phyloP scores from a whole-genome alignment of 306 rosid genomes.

The Vigna radiata region DNA sequence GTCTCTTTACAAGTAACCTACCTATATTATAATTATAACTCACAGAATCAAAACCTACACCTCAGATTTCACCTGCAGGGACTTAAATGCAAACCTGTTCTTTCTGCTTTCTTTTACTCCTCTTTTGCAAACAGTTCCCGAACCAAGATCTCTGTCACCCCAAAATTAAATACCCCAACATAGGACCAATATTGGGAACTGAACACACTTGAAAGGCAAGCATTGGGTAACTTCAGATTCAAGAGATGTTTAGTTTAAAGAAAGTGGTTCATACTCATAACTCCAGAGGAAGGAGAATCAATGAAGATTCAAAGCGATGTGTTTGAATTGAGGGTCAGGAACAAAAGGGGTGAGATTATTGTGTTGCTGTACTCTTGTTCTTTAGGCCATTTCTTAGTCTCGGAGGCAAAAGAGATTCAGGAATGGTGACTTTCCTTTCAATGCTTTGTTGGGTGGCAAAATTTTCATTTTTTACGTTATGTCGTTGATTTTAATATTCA shows the following conservation, averaged over 20 bases:
- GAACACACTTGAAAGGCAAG: constrained; percentile 34
- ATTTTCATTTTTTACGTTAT: constrained; percentile 5
- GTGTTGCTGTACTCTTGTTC: constrained; percentile 19
- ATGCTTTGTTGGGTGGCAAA: constrained; percentile 52
- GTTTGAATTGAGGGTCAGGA: constrained; percentile 28
- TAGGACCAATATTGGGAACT: constrained; percentile 6
- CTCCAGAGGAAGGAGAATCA: constrained; percentile 39
- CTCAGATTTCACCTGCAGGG: constrained; percentile 46
- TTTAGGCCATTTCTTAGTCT: constrained; percentile 17
- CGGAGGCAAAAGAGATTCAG: constrained; percentile 24
- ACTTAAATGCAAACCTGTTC: constrained; percentile 45
- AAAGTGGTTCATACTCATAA: constrained; percentile 10
- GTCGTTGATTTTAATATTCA: constrained; percentile 25
- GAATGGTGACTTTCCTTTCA: constrained; percentile 51
- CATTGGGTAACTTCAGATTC: constrained; percentile 20
- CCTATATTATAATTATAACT: constrained; percentile 36
- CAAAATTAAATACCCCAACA: constrained; percentile 34
- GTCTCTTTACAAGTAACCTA: constrained; percentile 47
- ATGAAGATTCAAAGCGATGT: constrained; percentile 39
- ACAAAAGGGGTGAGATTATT: neutral
- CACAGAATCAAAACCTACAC: constrained; percentile 8
- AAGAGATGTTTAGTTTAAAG: constrained; percentile 33
- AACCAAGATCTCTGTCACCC: constrained; percentile 57
- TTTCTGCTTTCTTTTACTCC: constrained; percentile 7
- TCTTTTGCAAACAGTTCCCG: constrained; percentile 35